Conservation (phyloP, 345 rosid genomes). For the Sisymbrium irio region DNA sequence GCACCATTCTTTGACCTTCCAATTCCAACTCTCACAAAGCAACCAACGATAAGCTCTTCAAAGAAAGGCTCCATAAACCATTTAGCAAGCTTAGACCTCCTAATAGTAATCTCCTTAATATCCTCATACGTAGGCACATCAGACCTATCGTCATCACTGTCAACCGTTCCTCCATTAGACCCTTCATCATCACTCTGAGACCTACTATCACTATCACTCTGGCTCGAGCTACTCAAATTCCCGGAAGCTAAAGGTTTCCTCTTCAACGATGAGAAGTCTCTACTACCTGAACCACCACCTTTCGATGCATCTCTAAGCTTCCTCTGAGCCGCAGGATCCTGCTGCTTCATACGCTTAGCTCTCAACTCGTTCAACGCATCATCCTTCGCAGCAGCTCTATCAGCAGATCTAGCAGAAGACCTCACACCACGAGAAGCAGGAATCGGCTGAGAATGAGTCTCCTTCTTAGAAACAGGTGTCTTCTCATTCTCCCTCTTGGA, state of each 20-base stretch:
- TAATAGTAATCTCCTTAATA: slow-evolving; percentile 75
- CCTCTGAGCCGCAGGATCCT: slow-evolving; percentile 82
- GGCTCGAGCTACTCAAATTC: slow-evolving; percentile 80
- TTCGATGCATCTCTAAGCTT: slow-evolving; percentile 75
- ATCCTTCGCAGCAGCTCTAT: slow-evolving; percentile 91
- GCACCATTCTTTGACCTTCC: slow-evolving; percentile 79
- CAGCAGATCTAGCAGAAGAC: slow-evolving; percentile 87
- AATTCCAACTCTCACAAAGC: slow-evolving; percentile 93
- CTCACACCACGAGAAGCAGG: slow-evolving; percentile 70
- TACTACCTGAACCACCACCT: slow-evolving; percentile 56
- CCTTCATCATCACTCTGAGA: slow-evolving; percentile 89
- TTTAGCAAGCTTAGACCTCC: slow-evolving; percentile 87
- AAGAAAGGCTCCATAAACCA: slow-evolving; percentile 99
- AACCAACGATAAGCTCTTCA: slow-evolving; percentile 91
- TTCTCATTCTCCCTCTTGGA: slow-evolving; percentile 75
- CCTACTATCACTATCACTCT: slow-evolving; percentile 80
- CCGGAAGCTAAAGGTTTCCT: slow-evolving; percentile 56
- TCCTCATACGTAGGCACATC: slow-evolving; percentile 71
- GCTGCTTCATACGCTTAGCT: slow-evolving; percentile 91
- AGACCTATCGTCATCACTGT: slow-evolving; percentile 91
- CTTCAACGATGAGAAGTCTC: slow-evolving; percentile 69
- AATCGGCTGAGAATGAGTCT: slow-evolving; percentile 52
- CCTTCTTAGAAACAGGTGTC: slow-evolving; percentile 56
- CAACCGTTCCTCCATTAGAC: slow-evolving; percentile 76
- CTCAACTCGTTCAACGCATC: slow-evolving; percentile 85